Evolutionary conservation across 805 yeast genomes (phyloP).

Genomic region (Candida maesae): DNA sequence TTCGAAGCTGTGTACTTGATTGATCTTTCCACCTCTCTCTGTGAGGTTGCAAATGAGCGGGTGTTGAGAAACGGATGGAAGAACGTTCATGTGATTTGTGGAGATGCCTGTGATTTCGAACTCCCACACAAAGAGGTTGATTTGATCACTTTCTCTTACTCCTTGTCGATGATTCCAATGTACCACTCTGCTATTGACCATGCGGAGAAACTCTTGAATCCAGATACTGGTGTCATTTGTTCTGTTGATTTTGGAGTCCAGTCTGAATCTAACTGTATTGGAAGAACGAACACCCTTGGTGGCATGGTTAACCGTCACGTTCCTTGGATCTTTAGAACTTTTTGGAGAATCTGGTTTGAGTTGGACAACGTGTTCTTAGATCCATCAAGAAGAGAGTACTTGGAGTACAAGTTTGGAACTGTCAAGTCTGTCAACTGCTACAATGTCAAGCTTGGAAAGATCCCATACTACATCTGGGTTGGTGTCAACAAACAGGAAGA

Average conservation of each 20-base stretch:
- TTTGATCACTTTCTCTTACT: constrained; percentile 72
- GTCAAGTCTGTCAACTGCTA: constrained; percentile 66
- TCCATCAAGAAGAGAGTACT: constrained; percentile 75
- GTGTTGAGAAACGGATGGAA: constrained; percentile 45
- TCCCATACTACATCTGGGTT: constrained; percentile 81
- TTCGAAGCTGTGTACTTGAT: constrained; percentile 69
- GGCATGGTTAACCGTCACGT: constrained; percentile 68
- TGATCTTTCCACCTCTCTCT: constrained; percentile 73
- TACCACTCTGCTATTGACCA: constrained; percentile 77
- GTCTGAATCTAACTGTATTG: constrained; percentile 56
- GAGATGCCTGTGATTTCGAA: constrained; percentile 71
- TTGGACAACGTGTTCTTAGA: constrained; percentile 77
- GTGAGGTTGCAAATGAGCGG: constrained; percentile 64
- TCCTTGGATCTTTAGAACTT: constrained; percentile 74
- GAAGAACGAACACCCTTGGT: constrained; percentile 71
- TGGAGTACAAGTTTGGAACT: constrained; percentile 81
- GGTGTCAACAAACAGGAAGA: constrained; percentile 63
- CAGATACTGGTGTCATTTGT: constrained; percentile 56
- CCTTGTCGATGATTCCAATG: constrained; percentile 81
- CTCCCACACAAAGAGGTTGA: constrained; percentile 55
- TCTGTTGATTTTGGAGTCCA: constrained; percentile 83
- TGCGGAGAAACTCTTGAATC: constrained; percentile 48
- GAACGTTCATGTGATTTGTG: constrained; percentile 65
- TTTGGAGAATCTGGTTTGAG: constrained; percentile 88
- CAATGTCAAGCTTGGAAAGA: constrained; percentile 63